Evolutionary conservation across 2,329 filamentous ascomycete genomes (phyloP).

Genomic region (Aspergillus fructus): DNA sequence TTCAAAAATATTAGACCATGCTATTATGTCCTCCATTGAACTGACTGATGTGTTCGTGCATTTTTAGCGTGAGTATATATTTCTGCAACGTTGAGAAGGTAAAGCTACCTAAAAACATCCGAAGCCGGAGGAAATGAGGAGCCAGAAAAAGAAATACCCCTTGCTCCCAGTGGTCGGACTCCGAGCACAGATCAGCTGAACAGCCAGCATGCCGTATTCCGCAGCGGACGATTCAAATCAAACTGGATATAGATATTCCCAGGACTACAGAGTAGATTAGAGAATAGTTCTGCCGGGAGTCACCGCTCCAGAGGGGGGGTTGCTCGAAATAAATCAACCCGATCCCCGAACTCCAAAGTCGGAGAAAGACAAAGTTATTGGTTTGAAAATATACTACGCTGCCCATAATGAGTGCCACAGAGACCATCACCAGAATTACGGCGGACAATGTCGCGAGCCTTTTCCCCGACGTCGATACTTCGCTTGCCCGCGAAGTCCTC

Average conservation of each 20-base stretch:
- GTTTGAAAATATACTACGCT: background rate
- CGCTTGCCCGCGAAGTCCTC: constrained; percentile 53
- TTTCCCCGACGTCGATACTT: constrained; percentile 77
- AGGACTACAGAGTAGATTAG: background rate
- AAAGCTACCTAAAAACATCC: no score
- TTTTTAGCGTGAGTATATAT: background rate
- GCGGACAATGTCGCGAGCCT: constrained; percentile 82
- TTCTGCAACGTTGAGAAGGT: background rate
- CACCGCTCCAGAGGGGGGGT: background rate
- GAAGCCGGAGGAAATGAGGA: background rate
- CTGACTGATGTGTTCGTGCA: background rate
- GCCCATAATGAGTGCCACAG: constrained; percentile 46
- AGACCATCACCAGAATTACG: constrained; percentile 64
- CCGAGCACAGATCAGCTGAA: background rate
- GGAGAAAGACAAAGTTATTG: background rate
- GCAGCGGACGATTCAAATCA: background rate
- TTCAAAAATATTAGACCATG: background rate
- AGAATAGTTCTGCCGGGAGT: constrained; percentile 3
- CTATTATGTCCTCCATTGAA: background rate
- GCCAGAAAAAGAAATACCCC: background rate
- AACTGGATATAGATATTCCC: background rate
- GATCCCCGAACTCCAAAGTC: background rate
- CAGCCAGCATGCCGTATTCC: background rate
- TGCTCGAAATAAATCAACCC: background rate
- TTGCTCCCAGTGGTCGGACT: background rate